These are phyloP conservation scores for Pythium dissotocum DNA, from an alignment of 352 stramenopile species.

Conservation along the genomic window DNA sequence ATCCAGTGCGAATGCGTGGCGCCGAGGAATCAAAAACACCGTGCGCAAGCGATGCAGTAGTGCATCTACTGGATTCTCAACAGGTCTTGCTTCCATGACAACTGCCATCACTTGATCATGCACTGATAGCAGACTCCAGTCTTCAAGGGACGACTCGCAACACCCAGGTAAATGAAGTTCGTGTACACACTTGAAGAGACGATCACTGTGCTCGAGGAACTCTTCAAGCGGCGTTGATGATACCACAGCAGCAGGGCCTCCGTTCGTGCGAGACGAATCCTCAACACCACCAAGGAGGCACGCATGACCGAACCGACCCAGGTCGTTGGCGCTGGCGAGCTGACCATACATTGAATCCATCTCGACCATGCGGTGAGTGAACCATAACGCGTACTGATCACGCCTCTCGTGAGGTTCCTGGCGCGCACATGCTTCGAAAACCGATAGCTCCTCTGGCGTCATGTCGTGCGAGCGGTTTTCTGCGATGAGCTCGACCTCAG, in stretches of 20 bases:
- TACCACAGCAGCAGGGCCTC: constrained; percentile 11
- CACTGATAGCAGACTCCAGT: constrained; percentile 61
- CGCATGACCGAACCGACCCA: constrained; percentile 39
- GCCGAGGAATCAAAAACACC: constrained; percentile 51
- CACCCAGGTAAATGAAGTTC: constrained; percentile 42
- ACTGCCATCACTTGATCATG: constrained; percentile 57
- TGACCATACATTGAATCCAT: constrained; percentile 66
- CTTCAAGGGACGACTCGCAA: constrained; percentile 39
- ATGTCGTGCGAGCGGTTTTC: constrained; percentile 53
- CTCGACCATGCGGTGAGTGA: constrained; percentile 49
- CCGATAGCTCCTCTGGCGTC: constrained; percentile 34
- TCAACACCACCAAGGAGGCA: constrained; percentile 2
- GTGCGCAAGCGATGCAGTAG: constrained; percentile 45
- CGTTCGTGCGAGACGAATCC: neutral
- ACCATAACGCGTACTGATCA: constrained; percentile 49
- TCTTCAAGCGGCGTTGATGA: constrained; percentile 41
- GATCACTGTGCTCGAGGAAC: constrained; percentile 54
- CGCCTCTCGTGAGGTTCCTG: constrained; percentile 30
- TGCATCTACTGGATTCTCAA: neutral
- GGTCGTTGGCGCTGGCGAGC: constrained; percentile 43
- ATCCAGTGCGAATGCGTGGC: constrained; percentile 44
- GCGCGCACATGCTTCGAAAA: constrained; percentile 37
- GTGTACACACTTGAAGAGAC: constrained; percentile 65
- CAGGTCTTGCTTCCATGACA: constrained; percentile 25
- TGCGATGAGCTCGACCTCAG: constrained; percentile 29